Base-by-base conservation (phyloP, 2,329 filamentous ascomycete genomes). In the Podosphaera aphanis region DNA sequence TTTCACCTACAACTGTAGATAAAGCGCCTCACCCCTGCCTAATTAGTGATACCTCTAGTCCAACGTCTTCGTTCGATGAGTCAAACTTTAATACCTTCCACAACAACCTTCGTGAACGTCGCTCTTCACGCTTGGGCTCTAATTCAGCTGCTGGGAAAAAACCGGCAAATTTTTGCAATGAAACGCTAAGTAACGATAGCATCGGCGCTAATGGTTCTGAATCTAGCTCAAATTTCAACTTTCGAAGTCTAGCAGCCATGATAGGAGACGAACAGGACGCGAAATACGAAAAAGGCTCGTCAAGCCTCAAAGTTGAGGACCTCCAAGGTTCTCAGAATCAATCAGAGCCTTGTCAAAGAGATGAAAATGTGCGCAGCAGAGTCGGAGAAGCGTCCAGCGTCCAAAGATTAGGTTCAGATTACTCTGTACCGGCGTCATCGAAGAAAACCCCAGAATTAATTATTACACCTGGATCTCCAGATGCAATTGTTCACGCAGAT, bases 221-320 rank as follows among this genome's bases (percentile, higher is more conserved):
- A 40, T 64, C 69, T 0, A 86, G 94, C 57, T 74, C 84, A 2
- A 75, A 93, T 72, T 90, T 93, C 62, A 94, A 93, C 60, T 94
- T 94, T 58, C 71, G 77, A 47, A 93, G 84, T 53, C 64, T 95
- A 19, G 82, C 83, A 1, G 82, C 83, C 50, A 83, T 92, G 59
- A 82, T 94, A 25, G 82, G 78, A 35, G 70, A 76, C 43, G 71
- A 76, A 37, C 70, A 75, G 37, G 57, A 57, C 7, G 51, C 16
- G 3, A 55, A 21, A 33, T 15, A n/a, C 25, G 33, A 44, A 38
- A 42, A 40, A 39, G 33, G 31, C 20, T 35, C 44, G 6, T 29
- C 43, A 1, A 43, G 20, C 11, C 19, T 36, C 15, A 35, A 16
- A 13, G 23, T 37, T 42, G 39, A 46, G 29, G 20, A 38, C 37